Base-by-base conservation (phyloP, 805 yeast genomes). In the Cyberlindnera amylophila region DNA sequence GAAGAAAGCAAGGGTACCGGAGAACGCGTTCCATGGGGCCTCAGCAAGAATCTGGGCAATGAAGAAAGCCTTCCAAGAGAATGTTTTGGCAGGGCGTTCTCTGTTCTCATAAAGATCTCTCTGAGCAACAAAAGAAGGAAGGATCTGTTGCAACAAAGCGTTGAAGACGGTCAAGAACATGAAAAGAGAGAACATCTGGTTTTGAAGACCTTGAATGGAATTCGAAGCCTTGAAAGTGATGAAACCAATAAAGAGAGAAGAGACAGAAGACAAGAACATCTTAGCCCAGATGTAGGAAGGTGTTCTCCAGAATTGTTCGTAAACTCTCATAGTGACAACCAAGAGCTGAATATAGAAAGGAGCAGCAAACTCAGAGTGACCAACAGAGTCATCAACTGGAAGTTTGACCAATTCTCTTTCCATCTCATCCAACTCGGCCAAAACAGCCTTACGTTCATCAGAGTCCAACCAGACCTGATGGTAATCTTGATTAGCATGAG, bases 391-490 rank as follows among this genome's bases (percentile, higher is more conserved):
- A 34, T 61, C 66, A 18, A 47, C 42, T 7, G 74, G 70, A 17
- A 59, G 52, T 10, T 58, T 63, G 40, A 67, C 65, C 36, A 76
- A 67, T 55, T 82, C 87, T 10, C 46, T 57, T 61, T 82, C 88
- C 90, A 87, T 78, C 35, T 59, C 44, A 16, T 71, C 76, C 52
- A 86, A 70, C 58, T 85, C 91, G 2, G 58, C 63, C 44, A 77
- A 73, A 28, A 84, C 77, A 6, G 71, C 79, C 40, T 64, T 56
- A 53, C 74, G 76, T 59, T 87, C 89, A 0, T 63, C 63, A 29
- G 95, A 86, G 36, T 73, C 71, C 60, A 74, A 64, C 96, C 96
- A 86, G 37, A 83, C 87, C 56, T 84, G 82, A 56, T 77, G 71
- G 55, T 81, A 84, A 61, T 84, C 86, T 63, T 80, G 85, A 36